Percentiles rank a stretch among this genome's conserved stretches.
These are phyloP conservation scores for Calocybe gangraenosa DNA, from an alignment of 768 basidiomycete genomes.

Conservation along the genomic window DNA sequence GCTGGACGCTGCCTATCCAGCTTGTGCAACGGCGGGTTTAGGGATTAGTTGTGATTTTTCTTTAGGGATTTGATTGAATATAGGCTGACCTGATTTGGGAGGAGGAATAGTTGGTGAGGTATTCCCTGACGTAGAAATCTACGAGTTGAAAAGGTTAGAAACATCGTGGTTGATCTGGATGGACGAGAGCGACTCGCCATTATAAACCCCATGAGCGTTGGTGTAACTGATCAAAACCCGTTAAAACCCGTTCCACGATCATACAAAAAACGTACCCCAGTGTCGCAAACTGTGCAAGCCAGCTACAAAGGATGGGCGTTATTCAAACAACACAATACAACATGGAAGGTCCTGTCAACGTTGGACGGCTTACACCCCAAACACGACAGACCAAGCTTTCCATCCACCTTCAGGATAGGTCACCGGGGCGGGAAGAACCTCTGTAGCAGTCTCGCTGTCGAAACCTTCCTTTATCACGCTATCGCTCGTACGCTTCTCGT, in stretches of 20 bases:
- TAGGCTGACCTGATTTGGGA: conserved; percentile 21
- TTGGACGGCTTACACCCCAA: conserved; percentile 21
- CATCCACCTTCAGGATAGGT: conserved; percentile 20
- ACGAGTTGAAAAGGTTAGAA: background rate
- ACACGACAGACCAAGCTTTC: conserved; percentile 21
- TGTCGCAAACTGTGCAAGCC: conserved; percentile 21
- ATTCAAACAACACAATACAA: background rate
- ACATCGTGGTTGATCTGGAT: background rate
- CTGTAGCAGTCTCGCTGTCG: background rate
- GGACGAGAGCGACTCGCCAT: conserved; percentile 5
- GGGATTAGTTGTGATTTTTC: background rate
- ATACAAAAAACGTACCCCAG: conserved; percentile 17
- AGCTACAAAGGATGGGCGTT: conserved; percentile 12
- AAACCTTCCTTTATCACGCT: background rate
- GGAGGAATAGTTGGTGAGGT: conserved; percentile 19
- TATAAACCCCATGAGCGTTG: conserved; percentile 22
- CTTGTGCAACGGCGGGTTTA: conserved; percentile 8
- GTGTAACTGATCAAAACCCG: conserved; percentile 12
- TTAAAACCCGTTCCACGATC: background rate
- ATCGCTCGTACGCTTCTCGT: background rate
- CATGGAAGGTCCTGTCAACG: background rate
- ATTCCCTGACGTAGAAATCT: conserved; percentile 25
- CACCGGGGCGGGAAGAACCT: background rate
- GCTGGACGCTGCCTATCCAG: conserved; percentile 26
- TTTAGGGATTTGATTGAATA: background rate